Base-by-base conservation (phyloP, 345 rosid genomes). In the Cochlearia excelsa region DNA sequence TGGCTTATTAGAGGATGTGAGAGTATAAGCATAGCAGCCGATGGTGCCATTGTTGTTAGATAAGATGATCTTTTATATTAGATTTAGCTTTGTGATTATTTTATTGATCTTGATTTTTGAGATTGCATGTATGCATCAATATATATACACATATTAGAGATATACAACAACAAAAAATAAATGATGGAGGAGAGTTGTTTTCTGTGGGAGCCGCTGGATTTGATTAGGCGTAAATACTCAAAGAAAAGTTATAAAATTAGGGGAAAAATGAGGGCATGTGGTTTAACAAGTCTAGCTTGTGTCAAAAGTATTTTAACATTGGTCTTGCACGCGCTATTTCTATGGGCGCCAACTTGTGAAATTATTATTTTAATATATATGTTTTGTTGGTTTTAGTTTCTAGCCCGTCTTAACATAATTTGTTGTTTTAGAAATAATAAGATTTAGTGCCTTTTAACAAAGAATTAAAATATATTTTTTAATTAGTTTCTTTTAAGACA, bases 1-100 rank as follows among this genome's bases (percentile, higher is more conserved):
- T 62, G 34, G 38, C 51, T 67, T 28, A 63, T 0, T 2, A 58
- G 53, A 59, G 75, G 61, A 55, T 62, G 67, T 27, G 76, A 68
- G 9, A 83, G 81, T 27, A 61, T 74, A 29, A 86, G 74, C 90
- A 83, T 86, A 69, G 94, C 85, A 31, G 90, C 94, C 2, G 85
- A 77, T 1, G 93, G 93, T 3, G 88, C 80, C 86, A 82, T 82
- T 33, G 66, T 29, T 10, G 63, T 28, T 9, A 6, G 34, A 6
- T 57, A 0, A 30, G 29, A 33, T 44, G 10, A 60, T 46, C 30
- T 52, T 7, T 64, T 3, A 43, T 28, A 8, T 28, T 9, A 34
- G 26, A 3, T 3, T 8, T 33, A 3, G 23, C 5, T 5, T 33
- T 31, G 27, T 51, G 23, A 30, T 10, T 30, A n/a, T 11, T 33